Conservation (phyloP, 2,329 filamentous ascomycete genomes). For the Sclerotinia sclerotiorum region DNA sequence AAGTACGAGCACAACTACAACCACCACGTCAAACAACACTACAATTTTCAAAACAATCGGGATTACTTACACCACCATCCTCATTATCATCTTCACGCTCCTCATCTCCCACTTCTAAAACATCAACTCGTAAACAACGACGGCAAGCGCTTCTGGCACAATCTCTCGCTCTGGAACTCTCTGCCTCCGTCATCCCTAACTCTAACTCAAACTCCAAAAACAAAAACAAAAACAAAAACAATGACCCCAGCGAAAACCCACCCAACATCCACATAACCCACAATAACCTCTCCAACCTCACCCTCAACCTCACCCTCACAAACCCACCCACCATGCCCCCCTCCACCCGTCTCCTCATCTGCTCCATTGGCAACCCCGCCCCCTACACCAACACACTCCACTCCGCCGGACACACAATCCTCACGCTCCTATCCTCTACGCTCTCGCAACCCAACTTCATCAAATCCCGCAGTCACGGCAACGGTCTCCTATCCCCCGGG, state of each 20-base stretch:
- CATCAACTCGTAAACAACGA: not conserved
- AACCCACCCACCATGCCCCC: constrained; percentile 26
- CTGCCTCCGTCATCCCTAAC: not conserved
- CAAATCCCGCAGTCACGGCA: constrained; percentile 48
- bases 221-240: not conserved
- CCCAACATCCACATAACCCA: not conserved
- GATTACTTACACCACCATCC: not conserved
- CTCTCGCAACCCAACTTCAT: constrained; percentile 49
- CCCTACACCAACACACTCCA: constrained; percentile 78
- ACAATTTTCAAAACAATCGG: not conserved
- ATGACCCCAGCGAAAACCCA: not conserved
- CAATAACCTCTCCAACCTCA: not conserved
- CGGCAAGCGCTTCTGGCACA: not conserved
- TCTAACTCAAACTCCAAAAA: not conserved
- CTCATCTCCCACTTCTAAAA: not conserved
- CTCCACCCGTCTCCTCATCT: constrained; percentile 64
- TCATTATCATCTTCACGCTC: not conserved
- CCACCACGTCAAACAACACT: not conserved
- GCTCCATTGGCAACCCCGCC: constrained; percentile 83
- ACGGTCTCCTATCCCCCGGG: constrained; percentile 50
- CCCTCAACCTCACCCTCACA: not conserved
- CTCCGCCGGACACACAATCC: constrained; percentile 79
- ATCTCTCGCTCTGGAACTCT: not conserved
- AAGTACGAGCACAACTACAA: not conserved
- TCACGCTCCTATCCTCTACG: constrained; percentile 53